Evolutionary conservation across 495 filamentous ascomycete species (phyloP), one percentile per base, ranked within the genome.

Genomic region (Staphylotrichum longicolle): DNA sequence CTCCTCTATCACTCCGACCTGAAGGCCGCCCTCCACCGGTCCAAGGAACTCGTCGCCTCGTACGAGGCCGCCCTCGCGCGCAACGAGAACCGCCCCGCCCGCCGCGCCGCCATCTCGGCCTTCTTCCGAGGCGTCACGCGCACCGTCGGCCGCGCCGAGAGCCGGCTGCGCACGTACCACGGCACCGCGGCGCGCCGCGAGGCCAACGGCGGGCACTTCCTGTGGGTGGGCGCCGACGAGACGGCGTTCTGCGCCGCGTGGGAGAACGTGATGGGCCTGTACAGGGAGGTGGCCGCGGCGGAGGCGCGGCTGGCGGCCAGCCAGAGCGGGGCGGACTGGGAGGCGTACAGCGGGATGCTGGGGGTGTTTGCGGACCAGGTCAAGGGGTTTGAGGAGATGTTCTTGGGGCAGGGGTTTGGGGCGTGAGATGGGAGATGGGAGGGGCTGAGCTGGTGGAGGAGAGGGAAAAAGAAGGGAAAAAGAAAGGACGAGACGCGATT

Each of bases 331-430:
- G 20, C 20, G 20, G 20, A 27, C 20, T 27, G 20, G n/a, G 9
- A 11, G 15, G 35, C 9, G 51, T 41, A 41, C 3, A 6, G 15
- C 9, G 51, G 30, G 35, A 37, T 54, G 51, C 41, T 54, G 51
- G 51, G 9, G 51, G 7, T 14, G 33, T 52, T 52, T 52, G 50
- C 12, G n/a, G 33, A 52, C 33, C 9, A 5, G 50, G 50, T 52
- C 33, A 2, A 14, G 50, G 50, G 2, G n/a, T 39, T 52, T 52
- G 50, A 14, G 50, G 50, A 37, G 33, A 27, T 27, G 20, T 27
- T 27, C 1, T 27, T 27, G 20, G 20, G 20, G 20, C 20, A 27
- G 20, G 20, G 20, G 20, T 27, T 27, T 27, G 20, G 20, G 20
- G 20, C 20, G 20, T 27, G 20, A 27, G 20, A 27, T 27, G 20